phyloP scores from a whole-genome alignment of 1,284 basidiomycete genomes.

The Inonotus obliquus region DNA sequence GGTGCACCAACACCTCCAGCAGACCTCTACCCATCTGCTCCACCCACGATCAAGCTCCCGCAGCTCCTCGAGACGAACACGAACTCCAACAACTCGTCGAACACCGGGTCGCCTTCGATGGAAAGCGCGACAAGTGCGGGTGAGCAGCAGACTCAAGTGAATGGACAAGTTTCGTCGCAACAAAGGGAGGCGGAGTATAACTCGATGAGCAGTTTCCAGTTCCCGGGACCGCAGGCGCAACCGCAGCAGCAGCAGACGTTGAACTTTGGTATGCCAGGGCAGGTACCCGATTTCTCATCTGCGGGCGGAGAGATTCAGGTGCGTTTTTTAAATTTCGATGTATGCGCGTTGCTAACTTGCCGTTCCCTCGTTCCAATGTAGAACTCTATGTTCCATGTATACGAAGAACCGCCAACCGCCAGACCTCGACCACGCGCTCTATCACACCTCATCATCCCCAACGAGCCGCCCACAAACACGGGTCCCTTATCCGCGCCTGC shows the following conservation, averaged over 20 bases:
- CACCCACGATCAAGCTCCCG: conserved; percentile 9
- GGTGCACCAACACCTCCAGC: conserved; percentile 7
- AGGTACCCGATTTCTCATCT: conserved; percentile 13
- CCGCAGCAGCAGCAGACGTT: background rate
- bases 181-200: background rate
- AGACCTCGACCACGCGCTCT: background rate
- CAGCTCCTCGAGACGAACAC: background rate
- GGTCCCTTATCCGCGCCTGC: conserved; percentile 11
- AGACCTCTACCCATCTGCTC: background rate
- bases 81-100: background rate
- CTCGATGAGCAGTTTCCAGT: conserved; percentile 4
- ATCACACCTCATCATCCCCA: conserved; percentile 2
- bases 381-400: conserved; percentile 7
- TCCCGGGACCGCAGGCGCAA: background rate
- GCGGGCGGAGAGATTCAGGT: conserved; percentile 8
- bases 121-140: background rate
- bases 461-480: background rate
- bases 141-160: background rate
- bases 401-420: conserved; percentile 7
- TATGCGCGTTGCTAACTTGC: background rate
- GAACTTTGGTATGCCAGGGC: conserved; percentile 13
- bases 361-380: background rate
- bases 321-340: background rate
- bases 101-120: background rate
- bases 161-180: background rate